Conservation (phyloP, 345 rosid species). For the Gynandropsis gynandra region DNA sequence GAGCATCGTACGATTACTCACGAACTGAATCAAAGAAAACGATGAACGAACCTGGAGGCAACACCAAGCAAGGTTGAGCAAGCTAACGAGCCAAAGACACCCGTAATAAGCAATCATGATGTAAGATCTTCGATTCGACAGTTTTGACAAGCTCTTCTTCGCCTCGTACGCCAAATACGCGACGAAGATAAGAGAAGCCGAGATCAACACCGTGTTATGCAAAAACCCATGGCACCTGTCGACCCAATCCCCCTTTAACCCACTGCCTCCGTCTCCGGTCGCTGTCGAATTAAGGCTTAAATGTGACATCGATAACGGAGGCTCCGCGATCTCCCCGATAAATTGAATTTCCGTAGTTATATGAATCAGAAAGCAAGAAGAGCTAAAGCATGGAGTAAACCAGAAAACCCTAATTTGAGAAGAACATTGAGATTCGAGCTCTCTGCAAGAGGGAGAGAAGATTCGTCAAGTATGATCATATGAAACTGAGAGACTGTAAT, state of each 20-base stretch:
- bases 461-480: too few species aligned
- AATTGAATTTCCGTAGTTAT: slow-evolving; percentile 24
- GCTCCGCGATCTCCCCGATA: slow-evolving; percentile 21
- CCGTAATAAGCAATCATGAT: slow-evolving; percentile 81
- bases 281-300: slow-evolving; percentile 32
- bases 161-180: slow-evolving; percentile 66
- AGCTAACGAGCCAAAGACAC: slow-evolving; percentile 78
- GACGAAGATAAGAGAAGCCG: slow-evolving; percentile 52
- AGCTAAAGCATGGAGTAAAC: not conserved
- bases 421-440: not conserved
- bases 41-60: slow-evolving; percentile 53
- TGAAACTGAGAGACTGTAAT: too few species aligned
- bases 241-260: slow-evolving; percentile 44
- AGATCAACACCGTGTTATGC: slow-evolving; percentile 52
- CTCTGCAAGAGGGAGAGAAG: too few species aligned
- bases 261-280: slow-evolving; percentile 19
- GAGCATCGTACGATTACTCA: not conserved
- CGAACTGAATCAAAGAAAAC: not conserved
- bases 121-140: slow-evolving; percentile 66
- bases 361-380: not conserved
- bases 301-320: slow-evolving; percentile 28
- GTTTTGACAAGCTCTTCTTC: slow-evolving; percentile 57
- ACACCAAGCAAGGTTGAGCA: slow-evolving; percentile 89
- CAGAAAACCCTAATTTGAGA: not conserved
- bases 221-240: slow-evolving; percentile 71